Conservation (phyloP, 148 eudicot species). For the Vaccinium darrowii region DNA sequence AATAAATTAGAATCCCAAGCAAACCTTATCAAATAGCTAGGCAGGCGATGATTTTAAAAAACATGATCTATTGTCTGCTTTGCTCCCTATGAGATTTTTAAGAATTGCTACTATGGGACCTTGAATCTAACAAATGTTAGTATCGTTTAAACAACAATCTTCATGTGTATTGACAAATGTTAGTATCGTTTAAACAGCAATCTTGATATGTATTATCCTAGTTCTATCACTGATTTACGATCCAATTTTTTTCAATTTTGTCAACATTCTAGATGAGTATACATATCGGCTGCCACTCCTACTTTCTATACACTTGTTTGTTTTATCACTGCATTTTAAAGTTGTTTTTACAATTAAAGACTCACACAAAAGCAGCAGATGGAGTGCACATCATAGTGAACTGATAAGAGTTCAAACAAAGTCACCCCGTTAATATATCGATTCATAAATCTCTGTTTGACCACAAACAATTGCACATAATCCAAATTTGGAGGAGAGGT, state of each 20-base stretch:
- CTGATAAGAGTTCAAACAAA: background rate
- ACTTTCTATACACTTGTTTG: background rate
- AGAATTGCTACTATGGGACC: background rate
- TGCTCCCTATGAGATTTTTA: background rate
- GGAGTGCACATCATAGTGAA: background rate
- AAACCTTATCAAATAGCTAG: background rate
- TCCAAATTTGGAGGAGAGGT: background rate
- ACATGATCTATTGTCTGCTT: background rate
- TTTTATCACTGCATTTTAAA: background rate
- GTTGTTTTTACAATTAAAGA: background rate
- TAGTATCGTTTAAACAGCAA: background rate
- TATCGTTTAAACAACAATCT: background rate
- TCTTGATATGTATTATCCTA: background rate
- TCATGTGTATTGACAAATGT: background rate
- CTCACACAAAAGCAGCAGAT: background rate
- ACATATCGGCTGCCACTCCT: background rate
- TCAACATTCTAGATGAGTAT: background rate
- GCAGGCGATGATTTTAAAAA: background rate
- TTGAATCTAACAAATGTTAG: background rate
- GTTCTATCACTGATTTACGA: background rate
- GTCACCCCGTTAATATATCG: constrained; percentile 11
- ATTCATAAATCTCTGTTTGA: constrained; percentile 17
- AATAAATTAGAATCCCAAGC: background rate
- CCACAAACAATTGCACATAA: background rate
- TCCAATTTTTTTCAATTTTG: background rate